A percentile compares a stretch with the other conserved stretches of the same genome.
Evolutionary conservation across 805 yeast genomes (phyloP).

Genomic region (Saccharomycopsis amapae): DNA sequence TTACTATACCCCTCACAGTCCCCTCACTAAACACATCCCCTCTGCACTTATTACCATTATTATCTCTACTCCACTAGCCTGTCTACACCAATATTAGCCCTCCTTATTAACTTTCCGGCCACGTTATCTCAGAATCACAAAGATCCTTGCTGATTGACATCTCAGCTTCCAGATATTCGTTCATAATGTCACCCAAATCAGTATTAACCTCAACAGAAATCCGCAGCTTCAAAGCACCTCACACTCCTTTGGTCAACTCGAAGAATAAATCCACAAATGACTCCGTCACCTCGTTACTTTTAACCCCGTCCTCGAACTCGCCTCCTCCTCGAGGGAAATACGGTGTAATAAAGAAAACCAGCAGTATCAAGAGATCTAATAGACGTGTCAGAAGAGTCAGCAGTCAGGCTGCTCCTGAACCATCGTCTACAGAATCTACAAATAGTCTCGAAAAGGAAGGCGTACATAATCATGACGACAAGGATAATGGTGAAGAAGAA

Average conservation of each 20-base stretch:
- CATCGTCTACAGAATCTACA: conserved; percentile 2
- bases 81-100: too few species aligned
- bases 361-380: conserved; percentile 9
- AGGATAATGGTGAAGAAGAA: not conserved
- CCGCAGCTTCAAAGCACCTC: conserved; percentile 8
- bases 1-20: too few species aligned
- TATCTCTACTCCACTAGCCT: too few species aligned
- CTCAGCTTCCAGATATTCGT: too few species aligned
- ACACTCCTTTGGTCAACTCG: conserved; percentile 6
- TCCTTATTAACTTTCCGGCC: too few species aligned
- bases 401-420: not conserved
- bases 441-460: not conserved
- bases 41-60: too few species aligned
- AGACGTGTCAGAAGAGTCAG: conserved; percentile 2
- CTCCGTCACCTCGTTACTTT: not conserved
- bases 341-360: not conserved
- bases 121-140: too few species aligned
- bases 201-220: too few species aligned
- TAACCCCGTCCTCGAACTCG: conserved; percentile 18
- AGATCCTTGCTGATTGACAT: too few species aligned
- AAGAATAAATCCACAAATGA: not conserved
- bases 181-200: too few species aligned
- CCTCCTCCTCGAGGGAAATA: conserved; percentile 13
- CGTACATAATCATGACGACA: not conserved
- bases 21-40: too few species aligned